A percentile compares a stretch with the other conserved stretches of the same genome.
Evolutionary conservation across 1,139 yeast species (phyloP).

Genomic region (Pichia kudriavzevii): DNA sequence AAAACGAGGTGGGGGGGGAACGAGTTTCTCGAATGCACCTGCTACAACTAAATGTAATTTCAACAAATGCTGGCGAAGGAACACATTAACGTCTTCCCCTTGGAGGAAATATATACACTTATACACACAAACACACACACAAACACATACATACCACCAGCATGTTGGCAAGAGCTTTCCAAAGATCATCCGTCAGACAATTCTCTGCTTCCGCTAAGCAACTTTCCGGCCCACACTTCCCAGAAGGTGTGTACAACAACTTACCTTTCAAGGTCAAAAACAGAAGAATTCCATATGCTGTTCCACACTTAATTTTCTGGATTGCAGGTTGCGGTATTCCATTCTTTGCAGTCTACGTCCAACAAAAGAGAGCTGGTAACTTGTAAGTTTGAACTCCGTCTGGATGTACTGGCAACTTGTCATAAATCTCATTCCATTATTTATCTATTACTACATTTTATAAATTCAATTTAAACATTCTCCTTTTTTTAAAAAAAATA

Average conservation of each 20-base stretch:
- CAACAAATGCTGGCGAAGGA: too few species aligned
- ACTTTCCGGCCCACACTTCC: constrained; percentile 42
- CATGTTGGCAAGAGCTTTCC: constrained; percentile 33
- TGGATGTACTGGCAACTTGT: too few species aligned
- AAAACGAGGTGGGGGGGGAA: background rate
- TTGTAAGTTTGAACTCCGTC: too few species aligned
- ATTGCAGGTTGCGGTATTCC: constrained; percentile 54
- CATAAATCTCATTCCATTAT: too few species aligned
- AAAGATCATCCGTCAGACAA: constrained; percentile 18
- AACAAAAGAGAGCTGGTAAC: constrained; percentile 69
- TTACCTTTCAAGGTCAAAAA: constrained; percentile 88
- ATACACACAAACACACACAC: constrained; percentile 1
- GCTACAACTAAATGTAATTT: background rate
- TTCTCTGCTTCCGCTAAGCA: constrained; percentile 26
- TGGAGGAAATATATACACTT: background rate
- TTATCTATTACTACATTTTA: too few species aligned
- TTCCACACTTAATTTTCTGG: constrained; percentile 74
- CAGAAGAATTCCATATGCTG: constrained; percentile 82
- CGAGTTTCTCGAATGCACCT: background rate
- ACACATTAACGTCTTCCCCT: background rate
- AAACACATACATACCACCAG: constrained; percentile 4
- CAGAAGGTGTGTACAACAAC: constrained; percentile 86
- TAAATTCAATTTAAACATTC: too few species aligned
- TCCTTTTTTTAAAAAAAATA: too few species aligned
- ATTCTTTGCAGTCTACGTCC: constrained; percentile 59